These are phyloP conservation scores for Ustilago xerochloae DNA, from an alignment of 1,284 basidiomycete genomes.

Conservation along the genomic window DNA sequence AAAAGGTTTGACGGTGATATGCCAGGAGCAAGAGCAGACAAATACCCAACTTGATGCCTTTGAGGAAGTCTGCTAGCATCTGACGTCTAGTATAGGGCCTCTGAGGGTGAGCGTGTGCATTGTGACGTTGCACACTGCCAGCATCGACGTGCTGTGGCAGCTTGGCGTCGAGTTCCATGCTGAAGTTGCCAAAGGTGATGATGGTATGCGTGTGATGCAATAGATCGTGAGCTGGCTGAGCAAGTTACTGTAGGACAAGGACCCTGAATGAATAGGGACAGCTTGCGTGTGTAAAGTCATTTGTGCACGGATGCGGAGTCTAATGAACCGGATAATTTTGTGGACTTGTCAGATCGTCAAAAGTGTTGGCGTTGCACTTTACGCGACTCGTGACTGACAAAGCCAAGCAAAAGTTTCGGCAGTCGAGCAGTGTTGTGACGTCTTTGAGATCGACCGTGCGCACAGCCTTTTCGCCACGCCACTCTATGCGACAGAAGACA, in stretches of 20 bases:
- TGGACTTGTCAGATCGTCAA: slow-evolving; percentile 1
- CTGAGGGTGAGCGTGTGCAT: neutral
- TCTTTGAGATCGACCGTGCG: neutral
- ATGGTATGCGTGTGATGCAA: neutral
- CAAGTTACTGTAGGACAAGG: neutral
- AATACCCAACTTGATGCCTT: slow-evolving; percentile 4
- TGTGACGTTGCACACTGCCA: neutral
- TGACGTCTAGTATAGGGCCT: neutral
- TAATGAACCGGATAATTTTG: neutral
- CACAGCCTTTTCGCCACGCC: slow-evolving; percentile 2
- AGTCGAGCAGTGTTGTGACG: neutral
- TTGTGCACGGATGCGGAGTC: slow-evolving; percentile 14
- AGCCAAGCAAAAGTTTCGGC: neutral
- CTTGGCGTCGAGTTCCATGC: slow-evolving; percentile 22
- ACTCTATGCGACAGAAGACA: neutral
- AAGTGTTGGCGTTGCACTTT: neutral
- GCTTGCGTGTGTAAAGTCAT: neutral
- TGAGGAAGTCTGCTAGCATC: slow-evolving; percentile 5
- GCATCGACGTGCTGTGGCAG: slow-evolving; percentile 11
- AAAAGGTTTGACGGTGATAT: neutral
- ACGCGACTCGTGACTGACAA: slow-evolving; percentile 1
- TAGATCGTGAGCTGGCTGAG: no score
- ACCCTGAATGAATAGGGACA: slow-evolving; percentile 3
- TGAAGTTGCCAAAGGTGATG: no score
- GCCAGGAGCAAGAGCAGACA: slow-evolving; percentile 6